Evolutionary conservation across 164 flowering plant species (phyloP).

Genomic region (Piper betle): DNA sequence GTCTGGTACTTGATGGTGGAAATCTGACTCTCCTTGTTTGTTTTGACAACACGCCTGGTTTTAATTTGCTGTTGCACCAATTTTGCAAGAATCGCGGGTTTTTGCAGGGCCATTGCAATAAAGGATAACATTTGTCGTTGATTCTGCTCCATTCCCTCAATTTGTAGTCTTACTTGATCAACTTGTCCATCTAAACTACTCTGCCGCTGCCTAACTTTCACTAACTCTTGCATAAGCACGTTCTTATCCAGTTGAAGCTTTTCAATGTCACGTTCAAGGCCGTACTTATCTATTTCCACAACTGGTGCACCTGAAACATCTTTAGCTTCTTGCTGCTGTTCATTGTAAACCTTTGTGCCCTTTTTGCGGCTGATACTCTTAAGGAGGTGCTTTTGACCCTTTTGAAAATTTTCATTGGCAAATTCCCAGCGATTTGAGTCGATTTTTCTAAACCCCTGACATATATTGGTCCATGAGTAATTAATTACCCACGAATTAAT

Average conservation of each 20-base stretch:
- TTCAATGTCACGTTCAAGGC: constrained; percentile 51
- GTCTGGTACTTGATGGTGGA: constrained; percentile 4
- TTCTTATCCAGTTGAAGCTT: constrained; percentile 56
- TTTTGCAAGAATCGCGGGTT: constrained; percentile 49
- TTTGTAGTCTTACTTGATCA: constrained; percentile 39
- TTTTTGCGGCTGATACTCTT: constrained; percentile 60
- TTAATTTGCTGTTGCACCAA: constrained; percentile 40
- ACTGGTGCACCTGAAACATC: constrained; percentile 10
- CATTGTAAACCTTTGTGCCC: constrained; percentile 12
- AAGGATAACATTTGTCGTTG: constrained; percentile 72
- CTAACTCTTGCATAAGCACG: constrained; percentile 45
- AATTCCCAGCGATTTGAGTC: constrained; percentile 89
- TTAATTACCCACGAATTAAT: neutral
- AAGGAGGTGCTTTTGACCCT: constrained; percentile 59
- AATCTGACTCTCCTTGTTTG: constrained; percentile 36
- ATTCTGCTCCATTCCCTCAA: constrained; percentile 44
- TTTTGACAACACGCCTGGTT: constrained; percentile 41
- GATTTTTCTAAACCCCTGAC: constrained; percentile 77
- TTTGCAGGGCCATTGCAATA: constrained; percentile 60
- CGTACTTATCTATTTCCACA: constrained; percentile 57
- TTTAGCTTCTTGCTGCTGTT: constrained; percentile 20
- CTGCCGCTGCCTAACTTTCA: constrained; percentile 69
- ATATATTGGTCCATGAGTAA: neutral
- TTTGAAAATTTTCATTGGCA: constrained; percentile 72
- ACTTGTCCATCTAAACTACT: constrained; percentile 33